These are phyloP conservation scores for Oryza brachyantha DNA, from an alignment of 176 grass and related monocot genomes.

Conservation along the genomic window DNA sequence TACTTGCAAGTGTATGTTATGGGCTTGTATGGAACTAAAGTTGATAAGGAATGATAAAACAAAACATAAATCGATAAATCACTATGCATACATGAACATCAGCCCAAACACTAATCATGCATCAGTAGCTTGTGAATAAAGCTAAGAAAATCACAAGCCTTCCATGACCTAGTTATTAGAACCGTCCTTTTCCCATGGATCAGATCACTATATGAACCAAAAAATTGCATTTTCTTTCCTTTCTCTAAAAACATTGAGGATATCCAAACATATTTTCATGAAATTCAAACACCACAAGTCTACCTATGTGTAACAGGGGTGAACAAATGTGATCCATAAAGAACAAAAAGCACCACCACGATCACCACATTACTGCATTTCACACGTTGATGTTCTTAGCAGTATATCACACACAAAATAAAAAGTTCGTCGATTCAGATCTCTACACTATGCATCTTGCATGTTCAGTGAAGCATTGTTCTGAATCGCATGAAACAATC, in stretches of 20 bases:
- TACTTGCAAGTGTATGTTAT: conserved; percentile 27
- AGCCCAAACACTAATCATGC: neutral
- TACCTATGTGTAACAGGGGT: neutral
- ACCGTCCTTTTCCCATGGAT: neutral
- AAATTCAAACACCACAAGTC: neutral
- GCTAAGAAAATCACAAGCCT: neutral
- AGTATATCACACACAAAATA: neutral
- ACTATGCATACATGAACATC: neutral
- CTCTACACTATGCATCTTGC: neutral
- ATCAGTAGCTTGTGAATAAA: neutral
- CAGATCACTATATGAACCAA: neutral
- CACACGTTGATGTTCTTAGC: neutral
- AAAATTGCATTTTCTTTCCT: too few species aligned
- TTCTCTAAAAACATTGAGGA: neutral
- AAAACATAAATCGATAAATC: neutral
- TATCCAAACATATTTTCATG: neutral
- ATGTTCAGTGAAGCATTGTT: neutral
- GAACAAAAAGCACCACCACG: neutral
- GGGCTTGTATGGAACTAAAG: conserved; percentile 30
- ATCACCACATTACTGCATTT: neutral
- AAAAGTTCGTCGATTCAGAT: neutral
- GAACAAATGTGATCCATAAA: neutral
- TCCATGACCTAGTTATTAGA: neutral
- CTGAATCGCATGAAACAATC: neutral
- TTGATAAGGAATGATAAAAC: neutral